Evolutionary conservation across 495 filamentous ascomycete genomes (phyloP).

Genomic region (Lepraria neglecta): DNA sequence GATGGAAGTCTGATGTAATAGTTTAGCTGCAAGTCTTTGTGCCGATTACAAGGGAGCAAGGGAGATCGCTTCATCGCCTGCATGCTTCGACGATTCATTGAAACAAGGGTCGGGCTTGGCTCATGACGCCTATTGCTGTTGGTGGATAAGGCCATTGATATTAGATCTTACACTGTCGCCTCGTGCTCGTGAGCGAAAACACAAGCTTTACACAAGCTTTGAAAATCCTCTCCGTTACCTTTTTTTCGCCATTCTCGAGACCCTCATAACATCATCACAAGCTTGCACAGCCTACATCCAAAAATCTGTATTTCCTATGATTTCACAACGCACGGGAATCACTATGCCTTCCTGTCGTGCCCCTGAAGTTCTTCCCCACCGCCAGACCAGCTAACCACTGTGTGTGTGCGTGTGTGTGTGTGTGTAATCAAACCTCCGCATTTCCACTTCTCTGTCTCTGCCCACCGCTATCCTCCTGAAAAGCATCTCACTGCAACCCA

Average conservation of each 20-base stretch:
- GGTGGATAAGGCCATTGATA: constrained; percentile 6
- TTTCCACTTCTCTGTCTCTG: neutral
- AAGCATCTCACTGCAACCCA: neutral
- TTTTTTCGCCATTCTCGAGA: neutral
- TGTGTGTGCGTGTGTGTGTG: neutral
- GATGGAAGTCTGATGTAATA: neutral
- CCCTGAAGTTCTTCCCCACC: neutral
- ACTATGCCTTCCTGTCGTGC: neutral
- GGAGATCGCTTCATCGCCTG: constrained; percentile 1
- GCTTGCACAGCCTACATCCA: neutral
- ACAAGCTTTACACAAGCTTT: neutral
- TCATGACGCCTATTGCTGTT: neutral
- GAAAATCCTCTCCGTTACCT: neutral
- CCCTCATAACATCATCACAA: neutral
- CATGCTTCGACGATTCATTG: neutral
- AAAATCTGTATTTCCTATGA: neutral
- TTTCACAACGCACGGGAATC: constrained; percentile 1
- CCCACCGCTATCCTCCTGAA: too few species aligned
- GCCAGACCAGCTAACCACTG: constrained; percentile 2
- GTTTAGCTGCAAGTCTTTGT: constrained; percentile 1
- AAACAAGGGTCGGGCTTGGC: neutral
- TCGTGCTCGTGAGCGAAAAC: neutral
- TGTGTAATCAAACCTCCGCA: neutral
- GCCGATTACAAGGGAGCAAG: neutral
- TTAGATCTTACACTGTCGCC: neutral